Conservation (phyloP, 1,284 basidiomycete genomes). For the Phellinidium pouzarii region DNA sequence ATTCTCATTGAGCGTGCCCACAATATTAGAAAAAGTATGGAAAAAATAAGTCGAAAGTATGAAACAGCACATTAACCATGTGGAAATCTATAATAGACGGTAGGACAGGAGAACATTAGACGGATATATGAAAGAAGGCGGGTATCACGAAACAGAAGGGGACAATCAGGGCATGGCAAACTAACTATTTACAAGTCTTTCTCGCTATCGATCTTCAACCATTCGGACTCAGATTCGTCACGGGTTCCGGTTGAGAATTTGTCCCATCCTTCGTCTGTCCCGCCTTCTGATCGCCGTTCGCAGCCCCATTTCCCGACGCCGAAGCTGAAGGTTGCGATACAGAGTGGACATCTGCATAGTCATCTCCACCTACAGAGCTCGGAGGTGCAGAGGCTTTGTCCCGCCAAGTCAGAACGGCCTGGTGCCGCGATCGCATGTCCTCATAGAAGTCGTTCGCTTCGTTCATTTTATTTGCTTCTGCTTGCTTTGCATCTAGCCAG, state of each 20-base stretch:
- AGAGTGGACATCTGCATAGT: constrained; percentile 24
- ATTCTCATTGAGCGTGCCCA: not conserved
- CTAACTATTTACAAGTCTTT: constrained; percentile 1
- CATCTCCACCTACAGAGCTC: constrained; percentile 19
- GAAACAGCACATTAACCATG: not conserved
- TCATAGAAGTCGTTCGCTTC: constrained; percentile 82
- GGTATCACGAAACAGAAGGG: constrained; percentile 6
- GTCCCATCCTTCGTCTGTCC: constrained; percentile 65
- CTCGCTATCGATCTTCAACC: constrained; percentile 59
- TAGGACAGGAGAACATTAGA: not conserved
- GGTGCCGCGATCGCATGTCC: constrained; percentile 65
- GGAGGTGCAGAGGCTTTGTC: constrained; percentile 26
- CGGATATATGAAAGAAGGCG: constrained; percentile 10
- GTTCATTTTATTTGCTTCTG: constrained; percentile 93
- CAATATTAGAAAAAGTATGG: too few species aligned
- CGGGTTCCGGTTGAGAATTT: constrained; percentile 58
- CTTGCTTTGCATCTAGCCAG: constrained; percentile 92
- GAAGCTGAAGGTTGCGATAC: constrained; percentile 25
- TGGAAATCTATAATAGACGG: not conserved
- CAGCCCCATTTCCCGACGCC: constrained; percentile 67
- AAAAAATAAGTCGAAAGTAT: not conserved
- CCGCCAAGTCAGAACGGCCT: constrained; percentile 49
- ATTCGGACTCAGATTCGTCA: constrained; percentile 80
- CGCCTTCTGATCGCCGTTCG: constrained; percentile 40
- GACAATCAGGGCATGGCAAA: not conserved